A percentile compares a stretch with the other conserved stretches of the same genome.
phyloP scores from a whole-genome alignment of 1,284 basidiomycete genomes.

The Naganishia sp. region DNA sequence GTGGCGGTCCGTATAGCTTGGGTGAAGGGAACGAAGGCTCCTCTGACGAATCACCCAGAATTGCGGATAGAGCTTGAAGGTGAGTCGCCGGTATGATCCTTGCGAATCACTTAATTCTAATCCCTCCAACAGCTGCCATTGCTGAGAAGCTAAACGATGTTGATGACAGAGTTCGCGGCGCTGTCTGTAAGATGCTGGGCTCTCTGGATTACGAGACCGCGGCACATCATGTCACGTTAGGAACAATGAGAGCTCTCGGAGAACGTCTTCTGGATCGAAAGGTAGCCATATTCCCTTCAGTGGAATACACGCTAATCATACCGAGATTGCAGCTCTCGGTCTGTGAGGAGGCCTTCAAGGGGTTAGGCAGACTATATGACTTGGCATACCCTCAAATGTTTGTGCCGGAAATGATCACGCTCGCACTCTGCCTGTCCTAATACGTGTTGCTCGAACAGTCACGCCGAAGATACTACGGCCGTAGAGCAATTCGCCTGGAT shows the following conservation, averaged over 20 bases:
- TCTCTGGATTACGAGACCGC: constrained; percentile 88
- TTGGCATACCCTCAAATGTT: constrained; percentile 88
- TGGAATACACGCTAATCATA: neutral
- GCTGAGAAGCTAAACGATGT: constrained; percentile 74
- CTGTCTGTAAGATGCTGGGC: constrained; percentile 77
- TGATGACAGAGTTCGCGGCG: constrained; percentile 86
- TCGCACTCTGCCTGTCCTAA: constrained; percentile 17
- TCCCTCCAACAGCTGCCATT: constrained; percentile 60
- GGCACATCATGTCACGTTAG: constrained; percentile 73
- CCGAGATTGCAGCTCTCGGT: constrained; percentile 63
- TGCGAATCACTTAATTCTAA: neutral
- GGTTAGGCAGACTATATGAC: constrained; percentile 75
- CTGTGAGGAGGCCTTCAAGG: constrained; percentile 74
- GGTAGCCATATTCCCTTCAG: constrained; percentile 54
- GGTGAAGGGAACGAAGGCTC: constrained; percentile 67
- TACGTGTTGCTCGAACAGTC: constrained; percentile 58
- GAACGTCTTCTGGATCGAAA: constrained; percentile 83
- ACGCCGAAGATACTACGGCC: constrained; percentile 72
- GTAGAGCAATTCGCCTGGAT: constrained; percentile 91
- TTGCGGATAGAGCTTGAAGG: constrained; percentile 71
- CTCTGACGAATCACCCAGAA: constrained; percentile 70
- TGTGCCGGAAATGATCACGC: constrained; percentile 42
- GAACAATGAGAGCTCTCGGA: constrained; percentile 66
- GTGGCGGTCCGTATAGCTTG: constrained; percentile 73
- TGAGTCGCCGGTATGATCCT: constrained; percentile 44